These are phyloP conservation scores for Fusarium coicis DNA, from an alignment of 2,329 filamentous ascomycete genomes.

Conservation along the genomic window DNA sequence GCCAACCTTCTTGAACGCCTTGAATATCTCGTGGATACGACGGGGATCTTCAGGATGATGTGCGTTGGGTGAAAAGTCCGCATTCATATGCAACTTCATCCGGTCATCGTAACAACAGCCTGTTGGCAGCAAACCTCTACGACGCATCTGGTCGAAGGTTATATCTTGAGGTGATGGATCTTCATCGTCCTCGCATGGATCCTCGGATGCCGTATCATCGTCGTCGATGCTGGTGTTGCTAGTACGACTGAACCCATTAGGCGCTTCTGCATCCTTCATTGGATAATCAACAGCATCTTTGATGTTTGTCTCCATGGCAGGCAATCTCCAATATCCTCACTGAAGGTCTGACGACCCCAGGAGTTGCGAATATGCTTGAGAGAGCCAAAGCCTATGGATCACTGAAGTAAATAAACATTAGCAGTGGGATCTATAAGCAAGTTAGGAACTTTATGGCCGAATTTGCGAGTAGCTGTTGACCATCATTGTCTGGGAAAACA, in stretches of 20 bases:
- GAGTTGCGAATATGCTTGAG: conserved; percentile 18
- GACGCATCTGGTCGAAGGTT: conserved; percentile 52
- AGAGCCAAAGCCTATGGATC: not conserved
- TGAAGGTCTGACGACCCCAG: conserved; percentile 34
- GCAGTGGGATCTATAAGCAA: not conserved
- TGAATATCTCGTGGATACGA: conserved; percentile 92
- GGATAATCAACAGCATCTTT: conserved; percentile 59
- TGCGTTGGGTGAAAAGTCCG: conserved; percentile 76
- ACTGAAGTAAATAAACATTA: not conserved
- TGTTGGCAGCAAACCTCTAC: conserved; percentile 69
- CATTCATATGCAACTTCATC: conserved; percentile 95
- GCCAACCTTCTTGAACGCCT: conserved; percentile 83
- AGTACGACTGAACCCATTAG: conserved; percentile 40
- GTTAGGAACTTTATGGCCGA: not conserved
- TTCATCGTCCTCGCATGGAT: conserved; percentile 50
- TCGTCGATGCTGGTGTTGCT: conserved; percentile 44
- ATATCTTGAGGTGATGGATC: conserved; percentile 52
- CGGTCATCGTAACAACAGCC: conserved; percentile 91
- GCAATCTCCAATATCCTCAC: conserved; percentile 9
- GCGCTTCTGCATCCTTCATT: conserved; percentile 53
- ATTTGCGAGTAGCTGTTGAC: not conserved
- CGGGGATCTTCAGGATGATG: conserved; percentile 95
- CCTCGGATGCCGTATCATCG: conserved; percentile 49
- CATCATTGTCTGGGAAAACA: not conserved
- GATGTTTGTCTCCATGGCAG: conserved; percentile 37